Percentiles rank a stretch among this genome's conserved stretches.
These are phyloP conservation scores for Umbelopsis isabellina DNA, from an alignment of 192 early-diverging fungal genomes.

Conservation along the genomic window DNA sequence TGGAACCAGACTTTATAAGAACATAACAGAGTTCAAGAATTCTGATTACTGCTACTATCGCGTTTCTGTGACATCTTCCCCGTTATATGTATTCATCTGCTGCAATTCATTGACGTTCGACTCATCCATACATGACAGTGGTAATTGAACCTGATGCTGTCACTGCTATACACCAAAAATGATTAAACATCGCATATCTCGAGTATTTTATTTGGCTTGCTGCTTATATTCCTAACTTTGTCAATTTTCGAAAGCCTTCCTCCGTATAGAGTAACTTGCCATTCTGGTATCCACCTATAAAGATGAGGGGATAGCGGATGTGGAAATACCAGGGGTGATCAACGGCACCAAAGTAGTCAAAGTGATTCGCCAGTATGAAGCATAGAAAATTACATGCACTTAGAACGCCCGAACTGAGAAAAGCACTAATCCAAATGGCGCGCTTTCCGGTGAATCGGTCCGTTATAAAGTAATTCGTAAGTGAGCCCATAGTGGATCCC, in stretches of 20 bases:
- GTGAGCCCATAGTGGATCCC: constrained; percentile 7
- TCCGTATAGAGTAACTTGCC: constrained; percentile 21
- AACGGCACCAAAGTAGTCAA: constrained; percentile 22
- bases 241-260: constrained; percentile 7
- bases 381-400: constrained; percentile 22
- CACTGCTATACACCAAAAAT: no score
- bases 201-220: no score
- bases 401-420: constrained; percentile 9
- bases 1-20: no score
- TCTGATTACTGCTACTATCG: no score
- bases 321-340: constrained; percentile 19
- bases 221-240: constrained; percentile 1
- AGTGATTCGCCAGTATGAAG: constrained; percentile 18
- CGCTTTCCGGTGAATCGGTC: constrained; percentile 2
- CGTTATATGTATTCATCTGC: no score
- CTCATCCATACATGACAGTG: no score
- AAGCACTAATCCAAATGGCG: background rate
- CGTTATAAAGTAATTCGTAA: constrained; percentile 21
- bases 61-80: no score
- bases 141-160: no score
- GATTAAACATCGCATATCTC: no score
- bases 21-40: no score
- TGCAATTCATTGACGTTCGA: no score
- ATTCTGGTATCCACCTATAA: constrained; percentile 1
- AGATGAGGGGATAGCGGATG: constrained; percentile 19